These are phyloP conservation scores for Clitopilus passeckerianus DNA, from an alignment of 768 basidiomycete species.

Conservation along the genomic window DNA sequence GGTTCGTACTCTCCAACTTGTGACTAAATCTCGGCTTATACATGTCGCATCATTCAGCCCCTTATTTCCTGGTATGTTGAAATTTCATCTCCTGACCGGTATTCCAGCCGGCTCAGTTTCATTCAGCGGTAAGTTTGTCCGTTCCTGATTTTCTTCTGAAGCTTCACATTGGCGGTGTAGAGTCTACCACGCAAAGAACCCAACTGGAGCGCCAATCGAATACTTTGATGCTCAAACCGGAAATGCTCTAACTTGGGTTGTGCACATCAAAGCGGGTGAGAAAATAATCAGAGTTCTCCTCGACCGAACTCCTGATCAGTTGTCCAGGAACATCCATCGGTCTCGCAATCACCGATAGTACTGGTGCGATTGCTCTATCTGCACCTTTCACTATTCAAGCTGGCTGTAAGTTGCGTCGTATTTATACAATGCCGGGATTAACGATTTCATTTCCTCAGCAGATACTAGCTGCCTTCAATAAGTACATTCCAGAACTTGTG, in stretches of 20 bases:
- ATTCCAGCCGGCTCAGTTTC: too few relatives aligned
- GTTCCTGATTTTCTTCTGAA: too few relatives aligned
- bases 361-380: conserved; percentile 43
- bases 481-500: too few relatives aligned
- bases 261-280: conserved; percentile 44
- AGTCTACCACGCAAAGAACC: conserved; percentile 13
- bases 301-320: background rate
- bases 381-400: conserved; percentile 45
- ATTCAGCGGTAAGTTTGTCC: too few relatives aligned
- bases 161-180: too few relatives aligned
- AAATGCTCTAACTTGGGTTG: conserved; percentile 48
- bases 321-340: conserved; percentile 46
- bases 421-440: background rate
- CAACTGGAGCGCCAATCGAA: conserved; percentile 38
- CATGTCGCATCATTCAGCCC: too few relatives aligned
- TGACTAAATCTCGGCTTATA: too few relatives aligned
- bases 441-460: conserved; percentile 10
- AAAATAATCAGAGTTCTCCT: background rate
- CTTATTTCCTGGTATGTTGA: too few relatives aligned
- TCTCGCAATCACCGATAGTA: conserved; percentile 55
- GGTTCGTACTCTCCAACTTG: too few relatives aligned
- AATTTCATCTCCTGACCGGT: too few relatives aligned
- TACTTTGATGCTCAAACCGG: conserved; percentile 33
- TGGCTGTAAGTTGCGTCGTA: conserved; percentile 38
- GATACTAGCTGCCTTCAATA: conserved; percentile 28